Conservation (phyloP, 192 early-diverging fungal genomes). For the Coemansia sp. region DNA sequence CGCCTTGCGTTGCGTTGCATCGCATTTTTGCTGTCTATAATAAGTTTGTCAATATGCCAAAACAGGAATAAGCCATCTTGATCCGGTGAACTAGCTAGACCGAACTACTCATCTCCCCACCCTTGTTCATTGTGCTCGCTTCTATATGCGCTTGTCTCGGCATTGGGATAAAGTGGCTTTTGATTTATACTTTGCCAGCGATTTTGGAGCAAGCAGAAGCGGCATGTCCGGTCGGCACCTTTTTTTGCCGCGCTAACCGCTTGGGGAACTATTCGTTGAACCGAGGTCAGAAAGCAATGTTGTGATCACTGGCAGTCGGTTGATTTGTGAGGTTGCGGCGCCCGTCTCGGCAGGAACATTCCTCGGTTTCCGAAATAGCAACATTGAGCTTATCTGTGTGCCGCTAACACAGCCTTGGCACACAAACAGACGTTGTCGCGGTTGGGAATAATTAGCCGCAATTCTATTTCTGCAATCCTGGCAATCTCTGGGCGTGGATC, state of each 20-base stretch:
- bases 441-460: background rate
- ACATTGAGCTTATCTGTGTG: background rate
- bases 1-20: background rate
- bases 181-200: conserved; percentile 3
- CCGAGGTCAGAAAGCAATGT: background rate
- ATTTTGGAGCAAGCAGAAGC: background rate
- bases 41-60: background rate
- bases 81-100: background rate
- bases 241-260: background rate
- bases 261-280: background rate
- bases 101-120: background rate
- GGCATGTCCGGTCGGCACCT: background rate
- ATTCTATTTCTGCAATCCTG: background rate
- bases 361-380: background rate
- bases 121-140: background rate
- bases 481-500: background rate
- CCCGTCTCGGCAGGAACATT: background rate
- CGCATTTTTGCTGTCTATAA: background rate
- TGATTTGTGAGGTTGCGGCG: background rate
- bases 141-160: background rate
- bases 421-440: background rate
- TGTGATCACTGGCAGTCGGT: background rate
- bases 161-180: conserved; percentile 1
- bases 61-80: background rate
- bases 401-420: background rate